Evolutionary conservation across 192 early-diverging fungal genomes (phyloP).

Genomic region (Entomortierella lignicola): DNA sequence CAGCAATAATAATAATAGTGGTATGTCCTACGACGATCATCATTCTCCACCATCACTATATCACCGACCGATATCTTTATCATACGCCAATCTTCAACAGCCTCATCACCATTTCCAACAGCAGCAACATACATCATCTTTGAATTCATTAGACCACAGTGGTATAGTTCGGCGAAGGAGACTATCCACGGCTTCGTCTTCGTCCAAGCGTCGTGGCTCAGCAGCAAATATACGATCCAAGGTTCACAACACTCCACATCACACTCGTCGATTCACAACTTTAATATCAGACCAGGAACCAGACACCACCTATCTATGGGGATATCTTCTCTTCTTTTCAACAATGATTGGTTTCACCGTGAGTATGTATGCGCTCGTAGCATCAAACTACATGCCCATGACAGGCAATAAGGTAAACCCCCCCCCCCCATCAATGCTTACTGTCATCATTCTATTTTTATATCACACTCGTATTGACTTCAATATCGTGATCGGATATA

Average conservation of each 20-base stretch:
- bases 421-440: too few relatives aligned
- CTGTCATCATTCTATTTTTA: too few relatives aligned
- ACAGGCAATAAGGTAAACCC: constrained; percentile 68
- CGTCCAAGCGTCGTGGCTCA: constrained; percentile 25
- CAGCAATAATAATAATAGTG: background rate
- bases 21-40: background rate
- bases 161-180: constrained; percentile 23
- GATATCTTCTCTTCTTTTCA: constrained; percentile 67
- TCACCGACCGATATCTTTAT: constrained; percentile 14
- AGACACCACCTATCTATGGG: constrained; percentile 77
- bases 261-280: constrained; percentile 65
- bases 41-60: constrained; percentile 8
- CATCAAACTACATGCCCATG: constrained; percentile 75
- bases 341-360: constrained; percentile 71
- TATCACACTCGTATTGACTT: too few relatives aligned
- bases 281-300: constrained; percentile 67
- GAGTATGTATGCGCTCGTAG: constrained; percentile 73
- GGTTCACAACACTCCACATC: constrained; percentile 44
- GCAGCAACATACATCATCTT: background rate
- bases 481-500: too few relatives aligned
- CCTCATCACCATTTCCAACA: constrained; percentile 6
- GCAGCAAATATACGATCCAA: constrained; percentile 13
- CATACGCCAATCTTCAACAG: constrained; percentile 13
- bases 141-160: constrained; percentile 1
- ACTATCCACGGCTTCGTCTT: constrained; percentile 24